Percentiles rank a stretch among this genome's conserved stretches.
These are phyloP conservation scores for Penicillium freii DNA, from an alignment of 2,329 filamentous ascomycete species.

Conservation along the genomic window DNA sequence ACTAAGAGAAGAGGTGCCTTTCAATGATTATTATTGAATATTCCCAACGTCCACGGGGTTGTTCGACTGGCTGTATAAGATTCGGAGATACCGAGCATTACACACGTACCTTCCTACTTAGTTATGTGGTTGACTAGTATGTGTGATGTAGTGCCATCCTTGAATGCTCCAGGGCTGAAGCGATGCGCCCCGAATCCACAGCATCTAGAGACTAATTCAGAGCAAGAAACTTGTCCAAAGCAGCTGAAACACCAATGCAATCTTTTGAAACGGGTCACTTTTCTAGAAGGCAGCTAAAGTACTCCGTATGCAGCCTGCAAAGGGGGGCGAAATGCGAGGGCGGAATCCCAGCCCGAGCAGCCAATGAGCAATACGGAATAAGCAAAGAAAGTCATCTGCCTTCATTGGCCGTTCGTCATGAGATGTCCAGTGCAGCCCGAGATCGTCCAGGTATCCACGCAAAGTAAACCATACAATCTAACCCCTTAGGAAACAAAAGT, in stretches of 20 bases:
- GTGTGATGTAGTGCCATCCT: background rate
- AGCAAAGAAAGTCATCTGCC: background rate
- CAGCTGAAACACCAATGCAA: background rate
- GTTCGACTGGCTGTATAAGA: background rate
- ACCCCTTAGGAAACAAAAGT: background rate
- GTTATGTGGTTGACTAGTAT: too few species aligned
- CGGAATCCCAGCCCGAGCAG: background rate
- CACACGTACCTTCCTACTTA: background rate
- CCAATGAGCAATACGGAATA: background rate
- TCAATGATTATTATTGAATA: background rate
- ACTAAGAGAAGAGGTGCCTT: background rate
- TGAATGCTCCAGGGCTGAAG: background rate
- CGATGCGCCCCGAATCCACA: background rate
- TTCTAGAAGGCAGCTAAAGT: background rate
- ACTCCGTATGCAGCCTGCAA: background rate
- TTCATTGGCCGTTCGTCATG: background rate
- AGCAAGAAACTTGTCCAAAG: too few species aligned
- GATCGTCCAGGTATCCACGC: background rate
- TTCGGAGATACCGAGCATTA: background rate
- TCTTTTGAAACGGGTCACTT: background rate
- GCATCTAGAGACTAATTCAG: background rate
- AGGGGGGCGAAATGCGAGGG: background rate
- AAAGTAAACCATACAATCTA: background rate
- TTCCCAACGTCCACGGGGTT: background rate
- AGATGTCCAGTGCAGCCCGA: background rate